A percentile compares a stretch with the other conserved stretches of the same genome.
Conservation (phyloP, 2,329 filamentous ascomycete species). For the Orbilia javanica region DNA sequence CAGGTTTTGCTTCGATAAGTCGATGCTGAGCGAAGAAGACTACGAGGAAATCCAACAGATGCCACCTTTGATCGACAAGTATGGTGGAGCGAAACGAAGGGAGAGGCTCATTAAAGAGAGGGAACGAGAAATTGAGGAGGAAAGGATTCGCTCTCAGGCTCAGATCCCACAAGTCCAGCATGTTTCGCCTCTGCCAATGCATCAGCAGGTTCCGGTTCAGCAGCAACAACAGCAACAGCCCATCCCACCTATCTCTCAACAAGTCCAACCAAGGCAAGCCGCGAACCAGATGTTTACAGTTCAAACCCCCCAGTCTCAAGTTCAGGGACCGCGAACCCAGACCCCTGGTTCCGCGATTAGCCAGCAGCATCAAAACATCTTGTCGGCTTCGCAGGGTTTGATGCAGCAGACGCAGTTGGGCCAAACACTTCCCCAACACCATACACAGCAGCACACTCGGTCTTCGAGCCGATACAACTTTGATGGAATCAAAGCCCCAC, state of each 20-base stretch:
- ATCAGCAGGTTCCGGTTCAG: constrained; percentile 51
- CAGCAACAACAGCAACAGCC: constrained; percentile 82
- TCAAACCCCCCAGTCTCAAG: constrained; percentile 66
- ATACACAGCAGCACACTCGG: constrained; percentile 66
- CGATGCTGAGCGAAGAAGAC: constrained; percentile 61
- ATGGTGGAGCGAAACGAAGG: constrained; percentile 84
- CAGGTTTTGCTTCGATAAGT: constrained; percentile 55
- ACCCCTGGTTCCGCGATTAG: constrained; percentile 62
- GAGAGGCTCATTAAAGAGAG: constrained; percentile 76
- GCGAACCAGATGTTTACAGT: constrained; percentile 73
- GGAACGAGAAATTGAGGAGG: constrained; percentile 66
- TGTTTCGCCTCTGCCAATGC: constrained; percentile 58
- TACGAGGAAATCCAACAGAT: constrained; percentile 68
- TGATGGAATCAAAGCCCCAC: constrained; percentile 55
- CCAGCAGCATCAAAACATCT: constrained; percentile 60
- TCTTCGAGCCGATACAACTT: constrained; percentile 72
- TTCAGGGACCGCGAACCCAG: constrained; percentile 67
- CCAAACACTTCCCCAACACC: constrained; percentile 65
- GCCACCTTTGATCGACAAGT: constrained; percentile 84
- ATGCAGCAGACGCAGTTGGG: constrained; percentile 62
- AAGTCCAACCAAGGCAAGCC: constrained; percentile 66
- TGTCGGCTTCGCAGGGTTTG: constrained; percentile 62
- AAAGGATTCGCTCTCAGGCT: constrained; percentile 58
- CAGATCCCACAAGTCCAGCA: constrained; percentile 60
- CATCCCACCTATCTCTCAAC: constrained; percentile 69